phyloP scores from a whole-genome alignment of 495 filamentous ascomycete species.

The Baudoinia panamericana region DNA sequence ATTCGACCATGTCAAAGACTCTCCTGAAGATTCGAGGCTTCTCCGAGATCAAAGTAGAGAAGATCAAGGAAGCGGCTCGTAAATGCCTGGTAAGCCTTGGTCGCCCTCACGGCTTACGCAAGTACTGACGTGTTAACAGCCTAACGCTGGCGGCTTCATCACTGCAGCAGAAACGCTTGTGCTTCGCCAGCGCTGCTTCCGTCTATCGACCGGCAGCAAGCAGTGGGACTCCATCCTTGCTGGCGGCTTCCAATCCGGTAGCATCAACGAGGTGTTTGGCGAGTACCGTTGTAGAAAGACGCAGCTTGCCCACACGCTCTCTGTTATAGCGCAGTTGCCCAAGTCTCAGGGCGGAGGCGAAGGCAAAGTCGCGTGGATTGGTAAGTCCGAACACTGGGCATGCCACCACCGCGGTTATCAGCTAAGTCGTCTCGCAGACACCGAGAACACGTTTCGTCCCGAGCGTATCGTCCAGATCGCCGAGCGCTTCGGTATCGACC shows the following conservation, averaged over 20 bases:
- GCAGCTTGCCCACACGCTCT: constrained; percentile 31
- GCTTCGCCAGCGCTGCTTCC: constrained; percentile 52
- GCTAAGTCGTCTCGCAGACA: constrained; percentile 37
- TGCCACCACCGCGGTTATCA: neutral
- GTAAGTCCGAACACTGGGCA: constrained; percentile 24
- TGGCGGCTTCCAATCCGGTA: constrained; percentile 69
- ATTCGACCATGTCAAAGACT: constrained; percentile 49
- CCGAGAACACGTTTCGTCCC: constrained; percentile 67
- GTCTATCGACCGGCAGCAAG: constrained; percentile 63
- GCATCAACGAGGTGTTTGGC: constrained; percentile 60
- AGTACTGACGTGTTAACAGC: constrained; percentile 32
- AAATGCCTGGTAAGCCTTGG: constrained; percentile 48
- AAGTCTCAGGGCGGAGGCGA: constrained; percentile 59
- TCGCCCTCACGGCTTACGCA: neutral
- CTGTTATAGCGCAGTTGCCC: constrained; percentile 32
- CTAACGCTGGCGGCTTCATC: constrained; percentile 55
- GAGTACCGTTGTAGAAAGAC: constrained; percentile 74
- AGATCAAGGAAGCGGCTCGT: constrained; percentile 62
- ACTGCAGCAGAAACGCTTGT: constrained; percentile 61
- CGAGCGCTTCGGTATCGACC: constrained; percentile 59
- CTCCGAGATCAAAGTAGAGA: constrained; percentile 70
- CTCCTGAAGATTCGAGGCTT: constrained; percentile 68
- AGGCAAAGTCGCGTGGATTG: constrained; percentile 69
- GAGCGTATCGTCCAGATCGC: constrained; percentile 61
- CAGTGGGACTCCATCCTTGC: constrained; percentile 60